A percentile compares a stretch with the other conserved stretches of the same genome.
Conservation (phyloP, 352 stramenopile species). For the Phytophthora palmivora region DNA sequence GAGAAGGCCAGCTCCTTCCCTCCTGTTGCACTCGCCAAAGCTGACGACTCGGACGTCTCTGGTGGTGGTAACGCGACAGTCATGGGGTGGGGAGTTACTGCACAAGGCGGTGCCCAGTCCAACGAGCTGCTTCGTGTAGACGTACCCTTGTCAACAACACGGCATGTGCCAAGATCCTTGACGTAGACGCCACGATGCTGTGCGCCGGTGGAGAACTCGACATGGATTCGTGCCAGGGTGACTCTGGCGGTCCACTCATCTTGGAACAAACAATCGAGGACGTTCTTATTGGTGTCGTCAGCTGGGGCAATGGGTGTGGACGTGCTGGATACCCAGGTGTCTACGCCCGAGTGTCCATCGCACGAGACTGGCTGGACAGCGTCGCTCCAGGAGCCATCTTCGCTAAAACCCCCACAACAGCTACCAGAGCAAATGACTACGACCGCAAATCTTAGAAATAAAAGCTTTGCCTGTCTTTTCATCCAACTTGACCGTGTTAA, state of each 20-base stretch:
- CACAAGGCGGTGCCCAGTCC: slow-evolving; percentile 28
- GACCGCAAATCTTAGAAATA: background rate
- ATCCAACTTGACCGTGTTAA: too few species aligned
- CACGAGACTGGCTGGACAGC: slow-evolving; percentile 32
- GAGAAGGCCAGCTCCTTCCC: slow-evolving; percentile 41
- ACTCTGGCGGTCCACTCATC: slow-evolving; percentile 39
- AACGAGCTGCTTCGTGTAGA: slow-evolving; percentile 48
- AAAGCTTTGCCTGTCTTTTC: background rate
- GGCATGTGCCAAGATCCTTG: slow-evolving; percentile 41
- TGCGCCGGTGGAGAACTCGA: slow-evolving; percentile 56
- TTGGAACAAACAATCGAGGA: slow-evolving; percentile 39
- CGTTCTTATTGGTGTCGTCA: slow-evolving; percentile 59
- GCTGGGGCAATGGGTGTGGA: slow-evolving; percentile 67
- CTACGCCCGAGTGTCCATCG: slow-evolving; percentile 58
- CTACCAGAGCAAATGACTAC: background rate
- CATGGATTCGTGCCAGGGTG: slow-evolving; percentile 69
- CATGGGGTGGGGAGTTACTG: slow-evolving; percentile 48
- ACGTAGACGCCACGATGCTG: slow-evolving; percentile 56
- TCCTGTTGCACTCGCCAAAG: slow-evolving; percentile 42
- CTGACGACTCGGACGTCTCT: slow-evolving; percentile 34
- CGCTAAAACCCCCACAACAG: slow-evolving; percentile 37
- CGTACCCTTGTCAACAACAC: slow-evolving; percentile 56
- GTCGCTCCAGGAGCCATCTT: slow-evolving; percentile 22
- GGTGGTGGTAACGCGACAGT: slow-evolving; percentile 43
- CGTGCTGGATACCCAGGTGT: slow-evolving; percentile 46